Evolutionary conservation across 495 filamentous ascomycete species (phyloP), one percentile per base, ranked within the genome.

Genomic region (Geoglossum glabrum): DNA sequence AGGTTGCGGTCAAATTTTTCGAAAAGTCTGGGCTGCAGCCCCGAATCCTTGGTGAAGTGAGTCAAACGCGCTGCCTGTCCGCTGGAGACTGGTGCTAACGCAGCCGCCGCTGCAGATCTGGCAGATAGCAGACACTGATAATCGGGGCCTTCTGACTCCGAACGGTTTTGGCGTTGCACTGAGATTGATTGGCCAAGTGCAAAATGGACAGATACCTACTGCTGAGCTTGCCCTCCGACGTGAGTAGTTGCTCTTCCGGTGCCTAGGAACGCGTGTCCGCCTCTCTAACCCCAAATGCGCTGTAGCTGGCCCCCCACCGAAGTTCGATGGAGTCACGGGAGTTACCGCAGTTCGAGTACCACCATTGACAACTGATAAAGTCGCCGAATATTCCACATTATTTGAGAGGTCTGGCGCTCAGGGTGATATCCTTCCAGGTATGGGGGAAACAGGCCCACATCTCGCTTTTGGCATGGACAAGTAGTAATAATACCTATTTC

Each of bases 91-190:
- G 11, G n/a, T 57, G 17, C 43, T 47, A 25, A 62, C 38, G 60
- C 38, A 30, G 15, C 9, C n/a, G 30, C 13, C 52, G 21, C 62
- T 65, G 55, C 71, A 93, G 87, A 96, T 97, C 78, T 98, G 92
- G 92, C 89, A 95, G 71, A 90, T 98, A 66, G 93, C 92, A 57
- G 92, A 98, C 70, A 87, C 79, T 62, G 90, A 96, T 71, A 98
- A 97, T 71, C 79, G 89, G 60, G 92, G 93, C 59, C 81, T 96
- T 55, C 76, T 98, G 65, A 95, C 87, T 40, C 87, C 86, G 3
- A 76, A 86, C 50, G 93, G 90, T 63, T 98, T 98, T 69, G 84
- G 87, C 30, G 75, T 95, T 64, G 92, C 90, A 23, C 71, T 98
- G 65, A 77, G 92, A 62, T 79, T 98, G 71, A 97, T 98, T 66